Percentiles rank a stretch among this genome's conserved stretches.
Conservation (phyloP, 176 grass and related monocot species). For the Oryza rufipogon region DNA sequence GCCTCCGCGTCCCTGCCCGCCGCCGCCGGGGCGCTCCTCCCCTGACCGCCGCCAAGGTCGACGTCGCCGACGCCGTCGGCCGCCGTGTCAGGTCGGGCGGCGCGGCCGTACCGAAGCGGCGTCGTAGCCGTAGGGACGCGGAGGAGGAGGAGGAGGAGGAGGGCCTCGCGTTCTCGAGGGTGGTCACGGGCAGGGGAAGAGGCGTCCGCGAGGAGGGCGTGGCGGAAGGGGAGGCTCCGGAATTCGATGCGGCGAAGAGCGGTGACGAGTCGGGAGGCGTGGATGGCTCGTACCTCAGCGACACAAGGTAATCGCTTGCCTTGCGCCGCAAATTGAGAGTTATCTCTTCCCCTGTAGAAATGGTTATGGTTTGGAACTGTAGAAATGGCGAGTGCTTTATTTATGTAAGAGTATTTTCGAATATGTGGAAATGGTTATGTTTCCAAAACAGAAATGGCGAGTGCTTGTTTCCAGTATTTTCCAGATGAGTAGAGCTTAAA, state of each 20-base stretch:
- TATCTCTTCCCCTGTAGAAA: too few species aligned
- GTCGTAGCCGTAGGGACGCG: conserved; percentile 38
- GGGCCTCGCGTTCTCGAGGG: conserved; percentile 31
- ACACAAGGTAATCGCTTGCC: conserved; percentile 63
- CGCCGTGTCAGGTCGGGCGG: conserved; percentile 39
- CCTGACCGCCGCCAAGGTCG: conserved; percentile 48
- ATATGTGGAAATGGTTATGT: too few species aligned
- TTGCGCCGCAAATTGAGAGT: neutral
- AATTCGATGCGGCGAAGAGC: conserved; percentile 24
- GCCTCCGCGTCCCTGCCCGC: conserved; percentile 34
- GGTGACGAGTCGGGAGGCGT: conserved; percentile 35
- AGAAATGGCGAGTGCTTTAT: too few species aligned
- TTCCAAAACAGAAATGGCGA: too few species aligned
- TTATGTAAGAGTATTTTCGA: too few species aligned
- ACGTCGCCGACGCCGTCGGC: conserved; percentile 41
- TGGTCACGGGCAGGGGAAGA: conserved; percentile 35
- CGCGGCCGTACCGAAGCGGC: conserved; percentile 33
- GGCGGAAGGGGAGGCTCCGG: conserved; percentile 15
- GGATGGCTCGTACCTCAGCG: conserved; percentile 77
- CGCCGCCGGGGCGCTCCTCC: conserved; percentile 18
- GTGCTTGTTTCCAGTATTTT: too few species aligned
- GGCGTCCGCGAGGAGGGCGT: conserved; percentile 25
- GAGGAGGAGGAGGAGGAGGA: conserved; percentile 41
- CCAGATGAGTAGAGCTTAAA: too few species aligned
- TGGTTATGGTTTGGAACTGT: too few species aligned